phyloP scores from a whole-genome alignment of 176 grass and related monocot genomes.

The Zoysia pacifica region DNA sequence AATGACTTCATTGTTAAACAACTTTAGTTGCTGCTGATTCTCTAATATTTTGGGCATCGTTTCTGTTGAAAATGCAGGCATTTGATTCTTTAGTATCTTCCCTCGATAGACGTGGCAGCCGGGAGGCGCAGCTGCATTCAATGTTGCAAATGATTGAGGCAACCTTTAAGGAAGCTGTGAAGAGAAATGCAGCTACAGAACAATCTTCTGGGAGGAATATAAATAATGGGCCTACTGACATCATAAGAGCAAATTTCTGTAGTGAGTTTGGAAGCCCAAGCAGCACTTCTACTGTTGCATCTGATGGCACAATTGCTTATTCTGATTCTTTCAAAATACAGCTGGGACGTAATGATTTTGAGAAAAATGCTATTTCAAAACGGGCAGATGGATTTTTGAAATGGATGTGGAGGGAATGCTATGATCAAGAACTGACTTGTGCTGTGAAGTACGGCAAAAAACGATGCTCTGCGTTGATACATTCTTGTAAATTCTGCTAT shows the following conservation, averaged over 20 bases:
- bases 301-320: slow-evolving; percentile 52
- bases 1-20: no score
- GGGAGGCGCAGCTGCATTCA: slow-evolving; percentile 86
- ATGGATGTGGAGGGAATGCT: slow-evolving; percentile 93
- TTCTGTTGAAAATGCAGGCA: slow-evolving; percentile 45
- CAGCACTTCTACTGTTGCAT: slow-evolving; percentile 46
- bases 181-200: slow-evolving; percentile 25
- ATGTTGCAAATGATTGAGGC: slow-evolving; percentile 85
- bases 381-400: slow-evolving; percentile 68
- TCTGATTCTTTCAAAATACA: slow-evolving; percentile 83
- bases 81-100: slow-evolving; percentile 78
- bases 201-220: slow-evolving; percentile 48
- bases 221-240: slow-evolving; percentile 53
- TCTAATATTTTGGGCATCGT: slow-evolving; percentile 29
- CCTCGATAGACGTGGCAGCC: slow-evolving; percentile 84
- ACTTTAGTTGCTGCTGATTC: background rate
- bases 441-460: slow-evolving; percentile 77
- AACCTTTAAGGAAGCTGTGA: slow-evolving; percentile 88
- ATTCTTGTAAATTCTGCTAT: slow-evolving; percentile 72
- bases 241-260: slow-evolving; percentile 51
- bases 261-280: slow-evolving; percentile 63
- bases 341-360: slow-evolving; percentile 69
- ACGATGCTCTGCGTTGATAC: slow-evolving; percentile 64
- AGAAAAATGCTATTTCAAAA: slow-evolving; percentile 69
- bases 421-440: slow-evolving; percentile 55